Evolutionary conservation across 345 rosid genomes (phyloP).

Genomic region (Brassica incana): DNA sequence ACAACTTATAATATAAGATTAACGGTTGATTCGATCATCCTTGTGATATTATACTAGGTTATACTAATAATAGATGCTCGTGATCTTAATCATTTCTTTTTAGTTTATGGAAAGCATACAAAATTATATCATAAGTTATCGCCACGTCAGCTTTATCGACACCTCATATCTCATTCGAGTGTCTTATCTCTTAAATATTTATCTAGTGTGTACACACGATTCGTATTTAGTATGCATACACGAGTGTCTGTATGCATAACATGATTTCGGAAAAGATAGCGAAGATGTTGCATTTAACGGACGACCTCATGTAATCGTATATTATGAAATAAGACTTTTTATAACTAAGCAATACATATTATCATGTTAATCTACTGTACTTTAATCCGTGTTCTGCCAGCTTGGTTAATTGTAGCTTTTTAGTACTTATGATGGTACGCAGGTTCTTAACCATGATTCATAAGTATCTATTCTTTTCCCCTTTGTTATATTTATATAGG

Average conservation of each 20-base stretch:
- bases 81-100: constrained; percentile 25
- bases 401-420: background rate
- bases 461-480: too few relatives aligned
- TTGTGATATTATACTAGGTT: constrained; percentile 1
- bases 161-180: constrained; percentile 25
- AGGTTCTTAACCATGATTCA: too few relatives aligned
- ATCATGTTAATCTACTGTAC: too few relatives aligned
- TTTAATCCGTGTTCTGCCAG: too few relatives aligned
- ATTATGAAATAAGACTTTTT: background rate
- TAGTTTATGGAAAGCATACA: background rate
- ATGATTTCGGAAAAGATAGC: constrained; percentile 9
- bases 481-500: too few relatives aligned
- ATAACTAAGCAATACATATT: too few relatives aligned
- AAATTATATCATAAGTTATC: constrained; percentile 23
- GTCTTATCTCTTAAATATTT: constrained; percentile 13
- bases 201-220: constrained; percentile 22
- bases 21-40: constrained; percentile 40
- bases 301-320: constrained; percentile 17
- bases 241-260: background rate
- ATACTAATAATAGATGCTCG: constrained; percentile 24
- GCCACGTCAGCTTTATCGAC: constrained; percentile 35
- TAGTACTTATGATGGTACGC: constrained; percentile 1
- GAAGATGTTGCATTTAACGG: constrained; percentile 24
- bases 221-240: constrained; percentile 8
- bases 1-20: constrained; percentile 10